Base-by-base conservation (phyloP, 495 filamentous ascomycete genomes). In the Penicillium dipodomyicola region DNA sequence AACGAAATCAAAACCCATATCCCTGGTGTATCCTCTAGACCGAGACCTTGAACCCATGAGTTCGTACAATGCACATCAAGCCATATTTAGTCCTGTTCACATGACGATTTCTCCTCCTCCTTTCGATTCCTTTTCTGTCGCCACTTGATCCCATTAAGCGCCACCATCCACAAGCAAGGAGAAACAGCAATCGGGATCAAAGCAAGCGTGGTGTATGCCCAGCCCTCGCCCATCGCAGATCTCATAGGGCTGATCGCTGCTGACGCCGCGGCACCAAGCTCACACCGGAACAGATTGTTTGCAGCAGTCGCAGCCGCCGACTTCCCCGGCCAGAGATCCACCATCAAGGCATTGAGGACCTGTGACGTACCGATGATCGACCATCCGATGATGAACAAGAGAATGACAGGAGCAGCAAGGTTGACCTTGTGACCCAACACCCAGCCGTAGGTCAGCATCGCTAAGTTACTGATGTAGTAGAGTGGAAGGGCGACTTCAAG, bases 221-320 rank as follows among this genome's bases (percentile, higher is more conserved):
- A 87, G 0, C 86, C 87, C 15, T 71, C 57, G 0, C 87, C 87
- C 67, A 88, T 81, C 0, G 65, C 75, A 22, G 78, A 58, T 15
- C 79, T 77, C 82, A 89, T 84, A 1, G 82, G 81, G 30, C 77
- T 72, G 42, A 89, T 83, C 0, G 58, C 64, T 20, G 65, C 65
- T 22, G 81, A 82, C 1, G 79, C 78, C 0, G 67, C 85, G 3
- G 86, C 87, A 11, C 86, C 86, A 7, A 89, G 67, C 43, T 85
- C 58, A 61, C 85, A 89, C 10, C 86, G 65, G 5, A 83, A 77
- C 6, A 90, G 64, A 61, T 90, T 89, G 54, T 84, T 85, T 2
- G 84, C 84, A 2, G 87, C 87, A 1, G 84, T 83, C 0, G 84
- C 85, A 0, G 84, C 80, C 0, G 80, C 81, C 0, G 85, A 80